Evolutionary conservation across 306 rosid genomes (phyloP), one percentile per base, ranked within the genome.

Genomic region (Vigna radiata): DNA sequence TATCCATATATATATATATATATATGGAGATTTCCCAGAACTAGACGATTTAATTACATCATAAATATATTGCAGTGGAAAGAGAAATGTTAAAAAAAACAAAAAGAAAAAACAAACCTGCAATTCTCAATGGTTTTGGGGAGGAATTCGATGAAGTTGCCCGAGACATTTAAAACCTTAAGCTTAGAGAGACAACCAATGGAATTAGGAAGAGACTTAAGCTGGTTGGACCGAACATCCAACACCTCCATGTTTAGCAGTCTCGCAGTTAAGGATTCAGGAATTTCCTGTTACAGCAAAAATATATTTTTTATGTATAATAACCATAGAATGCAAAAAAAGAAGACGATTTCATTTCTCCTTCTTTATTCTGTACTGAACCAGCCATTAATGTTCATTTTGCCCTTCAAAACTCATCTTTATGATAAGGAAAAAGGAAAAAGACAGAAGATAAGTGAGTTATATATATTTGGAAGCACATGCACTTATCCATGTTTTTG

Each of bases 121-220:
- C 98, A 95, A 86, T 92, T 82, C 71, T 89, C 97, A 77, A 95
- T 88, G 53, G 96, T 86, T 87, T 81, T 84, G 41, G 98, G 98
- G 15, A 95, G 89, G 27, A 31, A 59, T 53, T 86, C 67, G 23
- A 95, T 61, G 82, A 84, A 88, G 69, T 95, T 95, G 72, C 79
- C 93, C 4, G 98, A 90, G 80, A 89, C 83, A 76, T 92, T 95
- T 85, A 95, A 87, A 69, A 88, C 15, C 88, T 90, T 87, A 63
- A 95, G 93, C 88, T 90, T 95, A 48, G 89, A 86, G 68, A 95
- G 90, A 77, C 98, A 95, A 0, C 98, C 98, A 60, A 95, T 92
- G 58, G 98, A 95, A 77, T 95, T 89, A 2, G 98, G 98, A 8
- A 95, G 93, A 5, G 87, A 76, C 16, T 75, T 88, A 11, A 95